Conservation (phyloP, 2,329 filamentous ascomycete genomes). For the Stachybotrys elegans region DNA sequence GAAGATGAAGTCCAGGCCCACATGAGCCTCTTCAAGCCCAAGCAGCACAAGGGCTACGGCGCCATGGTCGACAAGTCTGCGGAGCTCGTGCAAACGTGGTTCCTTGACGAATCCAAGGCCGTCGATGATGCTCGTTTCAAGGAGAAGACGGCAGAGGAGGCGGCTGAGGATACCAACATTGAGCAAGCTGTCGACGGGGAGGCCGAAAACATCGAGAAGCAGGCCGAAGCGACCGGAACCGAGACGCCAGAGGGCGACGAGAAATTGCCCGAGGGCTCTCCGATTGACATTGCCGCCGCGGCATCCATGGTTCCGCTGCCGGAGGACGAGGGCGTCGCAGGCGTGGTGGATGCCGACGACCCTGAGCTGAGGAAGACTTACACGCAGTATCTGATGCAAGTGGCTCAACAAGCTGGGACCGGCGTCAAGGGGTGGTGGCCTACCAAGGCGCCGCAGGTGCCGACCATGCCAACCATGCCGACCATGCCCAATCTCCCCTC, state of each 20-base stretch:
- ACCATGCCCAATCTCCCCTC: slow-evolving; percentile 20
- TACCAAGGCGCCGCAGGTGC: slow-evolving; percentile 30
- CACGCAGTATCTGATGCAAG: slow-evolving; percentile 42
- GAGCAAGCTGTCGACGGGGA: slow-evolving; percentile 22
- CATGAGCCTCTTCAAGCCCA: slow-evolving; percentile 57
- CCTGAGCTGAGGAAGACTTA: slow-evolving; percentile 35
- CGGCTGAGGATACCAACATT: slow-evolving; percentile 19
- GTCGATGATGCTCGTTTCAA: slow-evolving; percentile 42
- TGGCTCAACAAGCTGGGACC: slow-evolving; percentile 44
- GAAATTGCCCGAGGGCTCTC: slow-evolving; percentile 34
- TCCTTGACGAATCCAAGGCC: slow-evolving; percentile 37
- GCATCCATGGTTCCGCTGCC: slow-evolving; percentile 45
- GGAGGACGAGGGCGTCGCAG: slow-evolving; percentile 29
- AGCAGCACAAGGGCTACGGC: slow-evolving; percentile 59
- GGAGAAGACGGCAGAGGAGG: slow-evolving; percentile 31
- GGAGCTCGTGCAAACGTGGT: slow-evolving; percentile 54
- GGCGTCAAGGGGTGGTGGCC: slow-evolving; percentile 42
- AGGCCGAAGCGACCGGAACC: slow-evolving; percentile 10
- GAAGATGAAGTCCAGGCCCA: slow-evolving; percentile 71
- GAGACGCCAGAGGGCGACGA: slow-evolving; percentile 8
- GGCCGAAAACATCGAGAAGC: slow-evolving; percentile 16
- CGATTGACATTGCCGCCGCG: slow-evolving; percentile 48
- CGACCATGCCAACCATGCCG: slow-evolving; percentile 27
- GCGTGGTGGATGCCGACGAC: slow-evolving; percentile 22
- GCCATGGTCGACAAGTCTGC: slow-evolving; percentile 56